A percentile compares a stretch with the other conserved stretches of the same genome.
Evolutionary conservation across 1,284 basidiomycete species (phyloP).

Genomic region (Microbotryum violaceum): DNA sequence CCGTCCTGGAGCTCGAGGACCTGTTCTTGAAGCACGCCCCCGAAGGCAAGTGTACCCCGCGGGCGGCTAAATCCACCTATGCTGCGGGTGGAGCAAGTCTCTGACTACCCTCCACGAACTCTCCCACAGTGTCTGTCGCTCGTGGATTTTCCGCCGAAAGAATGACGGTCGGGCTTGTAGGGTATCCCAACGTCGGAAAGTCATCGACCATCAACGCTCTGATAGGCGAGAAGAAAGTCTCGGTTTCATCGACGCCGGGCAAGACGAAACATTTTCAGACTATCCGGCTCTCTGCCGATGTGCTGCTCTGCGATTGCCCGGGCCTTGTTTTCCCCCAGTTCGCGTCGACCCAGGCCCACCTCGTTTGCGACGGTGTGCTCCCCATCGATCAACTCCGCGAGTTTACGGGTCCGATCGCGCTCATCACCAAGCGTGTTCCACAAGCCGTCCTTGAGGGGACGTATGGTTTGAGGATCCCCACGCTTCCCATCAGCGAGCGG

Average conservation of each 20-base stretch:
- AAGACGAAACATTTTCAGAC: constrained; percentile 99
- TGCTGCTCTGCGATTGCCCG: constrained; percentile 96
- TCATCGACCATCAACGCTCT: constrained; percentile 54
- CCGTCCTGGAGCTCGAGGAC: constrained; percentile 81
- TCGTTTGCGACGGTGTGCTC: constrained; percentile 93
- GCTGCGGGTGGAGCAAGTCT: background rate
- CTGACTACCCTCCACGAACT: background rate
- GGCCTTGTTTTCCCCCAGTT: constrained; percentile 99
- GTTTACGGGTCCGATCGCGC: constrained; percentile 74
- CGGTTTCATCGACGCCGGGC: constrained; percentile 92
- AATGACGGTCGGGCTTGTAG: constrained; percentile 60
- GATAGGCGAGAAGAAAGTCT: constrained; percentile 76
- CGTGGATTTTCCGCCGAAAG: constrained; percentile 55
- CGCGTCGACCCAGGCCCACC: constrained; percentile 85
- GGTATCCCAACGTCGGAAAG: constrained; percentile 57
- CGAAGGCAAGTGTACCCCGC: constrained; percentile 39
- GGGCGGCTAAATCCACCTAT: too few relatives aligned
- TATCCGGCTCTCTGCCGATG: constrained; percentile 76
- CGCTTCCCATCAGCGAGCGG: constrained; percentile 67
- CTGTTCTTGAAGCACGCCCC: constrained; percentile 74
- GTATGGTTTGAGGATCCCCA: constrained; percentile 77
- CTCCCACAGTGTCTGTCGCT: constrained; percentile 55
- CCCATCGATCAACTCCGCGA: constrained; percentile 98
- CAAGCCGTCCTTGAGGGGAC: constrained; percentile 77
- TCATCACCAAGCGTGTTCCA: constrained; percentile 75